These are phyloP conservation scores for Pseudonitzschia delicatissima DNA, from an alignment of 108 stramenopile genomes.

Conservation along the genomic window DNA sequence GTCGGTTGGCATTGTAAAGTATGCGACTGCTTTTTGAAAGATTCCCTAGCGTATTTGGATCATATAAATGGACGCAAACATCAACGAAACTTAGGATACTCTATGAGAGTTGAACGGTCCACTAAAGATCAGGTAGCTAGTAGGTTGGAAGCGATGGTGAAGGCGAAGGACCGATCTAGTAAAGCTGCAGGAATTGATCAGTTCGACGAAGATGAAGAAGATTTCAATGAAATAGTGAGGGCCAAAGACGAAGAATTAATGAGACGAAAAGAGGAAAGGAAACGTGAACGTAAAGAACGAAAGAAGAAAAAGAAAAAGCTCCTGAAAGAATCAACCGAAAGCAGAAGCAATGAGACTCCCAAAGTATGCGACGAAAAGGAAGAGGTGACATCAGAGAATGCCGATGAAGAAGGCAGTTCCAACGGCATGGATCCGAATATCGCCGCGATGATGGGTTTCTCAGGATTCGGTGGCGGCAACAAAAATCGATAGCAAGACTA, in stretches of 20 bases:
- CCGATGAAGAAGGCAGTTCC: no score
- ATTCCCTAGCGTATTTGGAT: slow-evolving; percentile 91
- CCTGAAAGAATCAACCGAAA: slow-evolving; percentile 31
- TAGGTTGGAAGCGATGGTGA: slow-evolving; percentile 39
- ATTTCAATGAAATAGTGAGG: slow-evolving; percentile 58
- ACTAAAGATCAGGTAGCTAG: slow-evolving; percentile 70
- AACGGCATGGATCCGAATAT: slow-evolving; percentile 80
- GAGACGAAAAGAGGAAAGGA: slow-evolving; percentile 61
- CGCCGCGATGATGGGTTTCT: slow-evolving; percentile 95
- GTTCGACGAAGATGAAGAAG: slow-evolving; percentile 19
- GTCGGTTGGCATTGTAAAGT: slow-evolving; percentile 96
- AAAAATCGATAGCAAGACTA: slow-evolving; percentile 24
- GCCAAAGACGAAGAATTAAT: slow-evolving; percentile 69
- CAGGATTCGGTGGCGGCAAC: slow-evolving; percentile 73
- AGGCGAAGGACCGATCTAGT: slow-evolving; percentile 39
- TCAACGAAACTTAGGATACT: slow-evolving; percentile 90
- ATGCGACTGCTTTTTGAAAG: slow-evolving; percentile 94
- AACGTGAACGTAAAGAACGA: slow-evolving; percentile 61
- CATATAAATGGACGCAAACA: slow-evolving; percentile 94
- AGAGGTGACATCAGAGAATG: slow-evolving; percentile 59
- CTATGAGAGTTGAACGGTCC: slow-evolving; percentile 92
- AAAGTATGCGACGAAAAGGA: slow-evolving; percentile 20
- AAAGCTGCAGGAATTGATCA: slow-evolving; percentile 20
- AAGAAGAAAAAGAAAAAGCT: slow-evolving; percentile 48
- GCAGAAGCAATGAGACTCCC: slow-evolving; percentile 10